These are phyloP conservation scores for Globisporangium orthogonon DNA, from an alignment of 352 stramenopile genomes.

Conservation along the genomic window DNA sequence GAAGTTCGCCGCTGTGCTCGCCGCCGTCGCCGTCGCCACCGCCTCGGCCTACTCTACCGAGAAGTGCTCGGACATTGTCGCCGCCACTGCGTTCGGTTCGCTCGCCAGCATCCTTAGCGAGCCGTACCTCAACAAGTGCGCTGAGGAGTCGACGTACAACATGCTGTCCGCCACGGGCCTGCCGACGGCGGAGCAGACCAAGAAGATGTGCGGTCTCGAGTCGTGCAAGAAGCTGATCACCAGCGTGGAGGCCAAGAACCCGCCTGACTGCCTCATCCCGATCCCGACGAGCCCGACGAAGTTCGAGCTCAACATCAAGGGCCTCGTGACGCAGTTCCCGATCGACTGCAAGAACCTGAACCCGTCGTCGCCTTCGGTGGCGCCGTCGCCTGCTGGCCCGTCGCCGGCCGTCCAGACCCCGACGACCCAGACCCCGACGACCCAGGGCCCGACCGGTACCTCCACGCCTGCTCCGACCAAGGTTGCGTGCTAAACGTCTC, in stretches of 20 bases:
- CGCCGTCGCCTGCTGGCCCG: background rate
- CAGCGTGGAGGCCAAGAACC: slow-evolving; percentile 20
- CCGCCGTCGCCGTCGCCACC: slow-evolving; percentile 22
- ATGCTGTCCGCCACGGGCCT: slow-evolving; percentile 25
- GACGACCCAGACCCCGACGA: background rate
- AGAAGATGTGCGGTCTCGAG: slow-evolving; percentile 28
- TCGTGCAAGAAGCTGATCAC: slow-evolving; percentile 29
- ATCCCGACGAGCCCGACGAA: slow-evolving; percentile 33
- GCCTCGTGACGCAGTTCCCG: slow-evolving; percentile 45
- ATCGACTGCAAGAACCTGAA: slow-evolving; percentile 16
- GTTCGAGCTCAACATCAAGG: slow-evolving; percentile 30
- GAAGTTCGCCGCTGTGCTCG: slow-evolving; percentile 12
- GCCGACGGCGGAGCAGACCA: slow-evolving; percentile 23
- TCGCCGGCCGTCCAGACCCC: background rate
- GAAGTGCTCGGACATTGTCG: slow-evolving; percentile 14
- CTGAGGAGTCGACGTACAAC: slow-evolving; percentile 25
- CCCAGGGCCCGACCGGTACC: background rate
- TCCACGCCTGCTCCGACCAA: background rate
- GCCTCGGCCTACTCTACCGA: slow-evolving; percentile 6
- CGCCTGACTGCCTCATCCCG: slow-evolving; percentile 27
- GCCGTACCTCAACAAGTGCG: slow-evolving; percentile 16
- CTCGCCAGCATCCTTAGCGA: slow-evolving; percentile 16
- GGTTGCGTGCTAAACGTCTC: background rate
- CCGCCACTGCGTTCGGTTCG: slow-evolving; percentile 17
- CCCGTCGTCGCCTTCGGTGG: background rate